These are phyloP conservation scores for Pythium brachiatum DNA, from an alignment of 352 stramenopile species.

Conservation along the genomic window DNA sequence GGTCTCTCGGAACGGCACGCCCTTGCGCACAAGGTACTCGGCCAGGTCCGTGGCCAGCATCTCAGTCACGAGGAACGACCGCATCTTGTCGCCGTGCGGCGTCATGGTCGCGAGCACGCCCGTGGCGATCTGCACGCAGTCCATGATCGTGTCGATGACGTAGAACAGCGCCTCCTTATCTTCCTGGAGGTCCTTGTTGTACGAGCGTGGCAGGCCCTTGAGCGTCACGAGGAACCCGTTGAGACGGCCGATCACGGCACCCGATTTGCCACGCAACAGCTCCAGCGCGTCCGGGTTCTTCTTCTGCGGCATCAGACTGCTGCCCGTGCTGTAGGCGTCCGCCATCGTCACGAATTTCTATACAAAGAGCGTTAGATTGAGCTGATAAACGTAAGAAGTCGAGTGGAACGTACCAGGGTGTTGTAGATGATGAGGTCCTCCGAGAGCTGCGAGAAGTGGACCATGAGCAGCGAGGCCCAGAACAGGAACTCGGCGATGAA, in stretches of 20 bases:
- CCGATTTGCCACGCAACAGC: constrained; percentile 96
- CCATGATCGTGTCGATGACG: constrained; percentile 95
- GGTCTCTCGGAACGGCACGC: constrained; percentile 99
- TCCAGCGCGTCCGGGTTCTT: constrained; percentile 99
- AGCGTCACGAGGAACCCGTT: constrained; percentile 96
- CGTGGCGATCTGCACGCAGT: constrained; percentile 96
- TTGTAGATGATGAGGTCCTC: constrained; percentile 99
- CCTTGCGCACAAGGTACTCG: constrained; percentile 98
- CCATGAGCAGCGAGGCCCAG: constrained; percentile 95
- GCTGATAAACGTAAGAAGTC: not conserved
- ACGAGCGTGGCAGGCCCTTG: constrained; percentile 95
- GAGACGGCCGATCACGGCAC: constrained; percentile 92
- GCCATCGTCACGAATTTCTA: constrained; percentile 94
- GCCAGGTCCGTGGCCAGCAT: constrained; percentile 99
- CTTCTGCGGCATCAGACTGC: constrained; percentile 99
- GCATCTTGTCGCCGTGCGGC: constrained; percentile 93
- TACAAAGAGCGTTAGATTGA: not conserved
- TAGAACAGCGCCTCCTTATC: constrained; percentile 98
- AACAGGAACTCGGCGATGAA: constrained; percentile 99
- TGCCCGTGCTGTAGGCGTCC: constrained; percentile 98
- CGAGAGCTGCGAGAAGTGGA: constrained; percentile 97
- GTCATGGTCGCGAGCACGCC: constrained; percentile 97
- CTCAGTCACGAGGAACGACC: constrained; percentile 95
- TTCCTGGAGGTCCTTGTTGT: constrained; percentile 99
- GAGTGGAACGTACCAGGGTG: constrained; percentile 50